Base-by-base conservation (phyloP, 2,329 filamentous ascomycete genomes). In the Lachnellula occidentalis region DNA sequence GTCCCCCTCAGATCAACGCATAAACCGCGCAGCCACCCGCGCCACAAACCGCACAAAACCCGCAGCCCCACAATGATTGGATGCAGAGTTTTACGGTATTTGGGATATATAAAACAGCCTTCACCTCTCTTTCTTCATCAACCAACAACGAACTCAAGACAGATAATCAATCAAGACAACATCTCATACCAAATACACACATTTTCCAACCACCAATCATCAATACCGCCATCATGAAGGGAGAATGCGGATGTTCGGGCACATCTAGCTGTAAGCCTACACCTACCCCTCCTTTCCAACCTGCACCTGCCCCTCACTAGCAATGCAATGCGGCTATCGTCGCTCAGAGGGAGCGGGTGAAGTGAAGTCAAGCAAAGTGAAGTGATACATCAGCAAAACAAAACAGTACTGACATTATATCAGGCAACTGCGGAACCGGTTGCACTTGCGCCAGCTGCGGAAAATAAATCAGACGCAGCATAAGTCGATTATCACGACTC, bases 201-300 rank as follows among this genome's bases (percentile, higher is more conserved):
- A 45, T n/a, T 12, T 51, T 49, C 17, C 19, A n/a, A 42, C 50
- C 45, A 49, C 34, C 66, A 71, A 64, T 49, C 11, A 11, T 1
- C 27, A 31, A 31, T 31, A 31, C 27, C 27, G 8, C 11, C 27
- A 31, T 31, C 27, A 71, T 71, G 69, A 69, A 69, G 66, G 67
- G 67, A 57, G 68, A 70, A 60, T 70, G 69, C 61, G 67, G 67
- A 67, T 71, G 69, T 67, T 69, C 68, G 52, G 64, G 65, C 58
- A 53, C 60, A 59, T 67, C 66, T 47, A 63, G 62, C 64, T 71
- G 69, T 69, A 69, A 59, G 67, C 67, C 41, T 43, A n/a, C 19
- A 19, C 53, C 54, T 48, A 49, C 57, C 27, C 27, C 27, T 31
- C 27, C 27, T 9, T 31, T 22, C 3, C 22, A 22, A 24, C 22